Percentiles rank a stretch among this genome's conserved stretches.
Evolutionary conservation across 2,329 filamentous ascomycete species (phyloP).

Genomic region (Trichoderma afroharzianum): DNA sequence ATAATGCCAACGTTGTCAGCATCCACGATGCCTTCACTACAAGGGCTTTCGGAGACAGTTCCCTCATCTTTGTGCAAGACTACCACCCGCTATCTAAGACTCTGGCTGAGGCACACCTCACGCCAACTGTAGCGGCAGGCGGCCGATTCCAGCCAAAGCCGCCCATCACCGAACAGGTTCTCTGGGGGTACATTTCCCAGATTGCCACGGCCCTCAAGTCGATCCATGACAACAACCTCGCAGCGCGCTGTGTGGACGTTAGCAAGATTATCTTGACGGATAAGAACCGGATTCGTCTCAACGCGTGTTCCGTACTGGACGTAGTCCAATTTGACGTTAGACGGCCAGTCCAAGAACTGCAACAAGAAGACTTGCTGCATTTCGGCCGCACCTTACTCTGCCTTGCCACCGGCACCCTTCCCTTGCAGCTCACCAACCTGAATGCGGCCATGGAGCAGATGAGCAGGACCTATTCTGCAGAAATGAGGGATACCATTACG

Average conservation of each 20-base stretch:
- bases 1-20: conserved; percentile 76
- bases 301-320: conserved; percentile 84
- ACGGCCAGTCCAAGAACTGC: conserved; percentile 67
- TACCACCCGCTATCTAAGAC: conserved; percentile 92
- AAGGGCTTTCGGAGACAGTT: conserved; percentile 88
- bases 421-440: conserved; percentile 54
- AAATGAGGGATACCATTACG: conserved; percentile 72
- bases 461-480: conserved; percentile 69
- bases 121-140: conserved; percentile 36
- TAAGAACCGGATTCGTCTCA: conserved; percentile 84
- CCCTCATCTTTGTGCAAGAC: conserved; percentile 87
- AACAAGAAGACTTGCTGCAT: conserved; percentile 81
- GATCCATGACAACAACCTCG: conserved; percentile 77
- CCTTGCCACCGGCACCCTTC: conserved; percentile 67
- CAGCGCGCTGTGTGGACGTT: conserved; percentile 79
- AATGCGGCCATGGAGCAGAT: conserved; percentile 73
- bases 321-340: conserved; percentile 77
- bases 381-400: conserved; percentile 83
- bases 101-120: conserved; percentile 75
- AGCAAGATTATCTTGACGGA: conserved; percentile 88
- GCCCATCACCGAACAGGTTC: conserved; percentile 63
- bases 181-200: conserved; percentile 93
- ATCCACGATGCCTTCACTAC: conserved; percentile 93
- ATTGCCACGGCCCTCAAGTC: conserved; percentile 82
- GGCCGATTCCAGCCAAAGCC: conserved; percentile 44